Conservation (phyloP, 2,329 filamentous ascomycete genomes). For the Amauroascus verrucosus region DNA sequence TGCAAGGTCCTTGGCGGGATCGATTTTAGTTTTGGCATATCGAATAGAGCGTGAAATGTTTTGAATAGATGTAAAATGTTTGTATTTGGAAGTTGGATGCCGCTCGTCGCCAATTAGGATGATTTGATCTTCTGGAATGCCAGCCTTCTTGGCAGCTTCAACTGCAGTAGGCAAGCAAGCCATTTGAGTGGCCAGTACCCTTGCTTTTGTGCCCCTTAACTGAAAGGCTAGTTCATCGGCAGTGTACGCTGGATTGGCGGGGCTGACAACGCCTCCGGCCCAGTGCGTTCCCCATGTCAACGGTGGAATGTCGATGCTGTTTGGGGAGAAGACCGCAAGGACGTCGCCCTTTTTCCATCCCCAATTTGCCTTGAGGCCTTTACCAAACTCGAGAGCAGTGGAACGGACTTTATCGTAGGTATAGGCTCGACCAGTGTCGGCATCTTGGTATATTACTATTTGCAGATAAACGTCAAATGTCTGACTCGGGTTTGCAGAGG, state of each 20-base stretch:
- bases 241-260: conserved; percentile 81
- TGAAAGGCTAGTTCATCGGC: conserved; percentile 75
- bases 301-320: conserved; percentile 71
- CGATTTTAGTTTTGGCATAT: conserved; percentile 51
- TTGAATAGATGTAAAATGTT: conserved; percentile 60
- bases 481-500: background rate
- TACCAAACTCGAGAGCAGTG: conserved; percentile 64
- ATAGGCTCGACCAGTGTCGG: conserved; percentile 57
- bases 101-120: conserved; percentile 62
- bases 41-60: conserved; percentile 52
- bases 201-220: conserved; percentile 65
- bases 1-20: conserved; percentile 62
- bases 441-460: conserved; percentile 67
- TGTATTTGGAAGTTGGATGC: conserved; percentile 16
- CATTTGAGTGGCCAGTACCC: conserved; percentile 63
- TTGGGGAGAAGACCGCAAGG: conserved; percentile 71
- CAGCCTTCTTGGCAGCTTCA: conserved; percentile 58
- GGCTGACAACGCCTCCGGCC: conserved; percentile 72
- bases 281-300: conserved; percentile 70
- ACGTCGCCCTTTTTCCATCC: conserved; percentile 77
- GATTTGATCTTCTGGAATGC: conserved; percentile 61
- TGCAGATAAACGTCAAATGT: background rate
- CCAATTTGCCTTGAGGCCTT: conserved; percentile 63
- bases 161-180: conserved; percentile 54
- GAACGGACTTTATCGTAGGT: conserved; percentile 58